Evolutionary conservation across 495 filamentous ascomycete species (phyloP), one percentile per base, ranked within the genome.

Genomic region (Aspergillus egyptiacus): DNA sequence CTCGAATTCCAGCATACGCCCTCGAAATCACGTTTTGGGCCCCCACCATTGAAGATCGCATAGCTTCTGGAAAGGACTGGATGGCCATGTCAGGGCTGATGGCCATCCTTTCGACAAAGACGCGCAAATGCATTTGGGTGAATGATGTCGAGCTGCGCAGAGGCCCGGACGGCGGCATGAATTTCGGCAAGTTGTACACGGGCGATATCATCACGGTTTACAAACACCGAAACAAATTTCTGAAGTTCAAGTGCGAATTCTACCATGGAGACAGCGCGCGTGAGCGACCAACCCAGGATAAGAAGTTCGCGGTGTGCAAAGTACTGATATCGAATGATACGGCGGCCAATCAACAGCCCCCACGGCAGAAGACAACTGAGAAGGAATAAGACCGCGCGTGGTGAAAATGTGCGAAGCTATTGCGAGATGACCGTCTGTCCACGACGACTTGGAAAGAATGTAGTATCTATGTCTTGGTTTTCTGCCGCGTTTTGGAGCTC

Each of bases 1-100:
- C 68, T 4, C 83, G 80, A 17, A 80, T 96, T 24, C 87, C 90
- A 5, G 89, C 89, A 56, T 80, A 81, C 45, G 89, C 84, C n/a
- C 77, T 94, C 55, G 82, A 84, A 53, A 74, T 96, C 43, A 72
- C 83, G 13, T 81, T 90, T 54, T 88, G 82, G 77, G 79, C 78
- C 19, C 74, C 77, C 0, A 76, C 75, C 2, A 81, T 86, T 51
- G 80, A 84, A 14, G 61, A 70, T 2, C 60, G 60, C 4, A 73
- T 80, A 22, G 71, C 75, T 19, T 54, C 76, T 17, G 75, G 80
- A 6, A 74, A 79, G 46, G 73, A 80, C 39, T 93, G 80, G 80
- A 70, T 63, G 46, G 65, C 60, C 5, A 58, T 78, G 0, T 62
- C 70, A 0, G 74, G 71, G 5, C 67, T 84, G 4, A 70, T 72